Percentiles rank a stretch among this genome's conserved stretches.
phyloP scores from a whole-genome alignment of 192 early-diverging fungal genomes.

The Geranomyces michiganensis region DNA sequence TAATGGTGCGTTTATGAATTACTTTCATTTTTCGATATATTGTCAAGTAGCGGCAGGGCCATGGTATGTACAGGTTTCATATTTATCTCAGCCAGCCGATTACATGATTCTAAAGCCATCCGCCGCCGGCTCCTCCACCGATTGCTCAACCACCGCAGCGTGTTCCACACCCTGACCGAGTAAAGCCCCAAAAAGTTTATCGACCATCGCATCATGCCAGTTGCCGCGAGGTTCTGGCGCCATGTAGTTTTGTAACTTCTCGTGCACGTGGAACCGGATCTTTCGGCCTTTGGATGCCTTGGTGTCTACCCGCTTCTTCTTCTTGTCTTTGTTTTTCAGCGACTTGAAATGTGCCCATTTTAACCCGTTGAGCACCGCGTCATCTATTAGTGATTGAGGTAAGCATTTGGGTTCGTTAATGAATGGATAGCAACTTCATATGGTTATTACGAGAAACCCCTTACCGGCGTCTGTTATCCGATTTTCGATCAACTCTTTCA shows the following conservation, averaged over 20 bases:
- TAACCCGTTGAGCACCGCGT: slow-evolving; percentile 76
- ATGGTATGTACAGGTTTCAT: too few species aligned
- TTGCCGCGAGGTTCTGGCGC: slow-evolving; percentile 81
- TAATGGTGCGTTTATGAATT: too few species aligned
- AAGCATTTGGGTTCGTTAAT: too few species aligned
- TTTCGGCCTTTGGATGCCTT: slow-evolving; percentile 91
- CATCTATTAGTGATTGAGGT: slow-evolving; percentile 64
- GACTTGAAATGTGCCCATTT: slow-evolving; percentile 83
- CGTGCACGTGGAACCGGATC: slow-evolving; percentile 91
- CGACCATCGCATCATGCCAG: slow-evolving; percentile 94
- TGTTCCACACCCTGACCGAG: slow-evolving; percentile 57
- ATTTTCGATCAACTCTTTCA: slow-evolving; percentile 94
- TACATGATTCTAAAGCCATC: slow-evolving; percentile 16
- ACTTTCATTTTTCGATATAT: too few species aligned
- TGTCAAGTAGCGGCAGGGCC: too few species aligned
- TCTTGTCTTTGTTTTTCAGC: slow-evolving; percentile 64
- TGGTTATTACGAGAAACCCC: too few species aligned
- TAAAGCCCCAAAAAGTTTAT: slow-evolving; percentile 85
- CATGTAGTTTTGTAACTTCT: slow-evolving; percentile 97
- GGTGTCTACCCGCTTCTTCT: slow-evolving; percentile 80
- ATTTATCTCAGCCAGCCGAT: too few species aligned
- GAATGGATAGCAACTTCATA: neutral
- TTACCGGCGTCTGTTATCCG: slow-evolving; percentile 80
- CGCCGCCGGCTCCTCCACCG: neutral
- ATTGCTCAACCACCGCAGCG: neutral